phyloP scores from a whole-genome alignment of 176 grass and related monocot species.

The Panicum miliaceum region DNA sequence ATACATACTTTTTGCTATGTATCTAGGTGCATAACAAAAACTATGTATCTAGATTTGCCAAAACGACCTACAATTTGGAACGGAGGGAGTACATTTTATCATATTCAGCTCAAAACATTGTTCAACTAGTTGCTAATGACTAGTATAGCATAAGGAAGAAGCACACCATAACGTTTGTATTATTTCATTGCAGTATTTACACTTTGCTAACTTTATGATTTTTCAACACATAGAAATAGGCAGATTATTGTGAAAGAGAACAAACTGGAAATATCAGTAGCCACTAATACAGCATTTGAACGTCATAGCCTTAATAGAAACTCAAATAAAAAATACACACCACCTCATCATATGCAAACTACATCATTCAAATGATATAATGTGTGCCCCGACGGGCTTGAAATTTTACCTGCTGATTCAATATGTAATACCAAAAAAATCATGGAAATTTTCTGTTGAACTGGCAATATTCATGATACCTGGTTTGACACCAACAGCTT shows the following conservation, averaged over 20 bases:
- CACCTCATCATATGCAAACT: conserved; percentile 20
- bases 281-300: neutral
- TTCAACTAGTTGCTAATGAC: neutral
- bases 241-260: conserved; percentile 14
- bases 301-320: neutral
- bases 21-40: no score
- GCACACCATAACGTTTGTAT: neutral
- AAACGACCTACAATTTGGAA: no score
- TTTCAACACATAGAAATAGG: conserved; percentile 29
- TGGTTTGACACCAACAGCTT: neutral
- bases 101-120: neutral
- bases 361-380: neutral
- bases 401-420: neutral
- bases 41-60: no score
- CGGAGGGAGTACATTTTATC: neutral
- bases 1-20: no score
- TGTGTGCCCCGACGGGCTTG: neutral
- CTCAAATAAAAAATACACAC: neutral
- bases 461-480: neutral
- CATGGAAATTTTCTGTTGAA: neutral
- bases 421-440: neutral
- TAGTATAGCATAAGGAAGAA: conserved; percentile 14
- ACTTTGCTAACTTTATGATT: conserved; percentile 6
- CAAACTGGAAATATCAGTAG: conserved; percentile 18
- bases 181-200: neutral